These are phyloP conservation scores for Besnoitia besnoiti DNA, from an alignment of 169 alveolate species.

Conservation along the genomic window DNA sequence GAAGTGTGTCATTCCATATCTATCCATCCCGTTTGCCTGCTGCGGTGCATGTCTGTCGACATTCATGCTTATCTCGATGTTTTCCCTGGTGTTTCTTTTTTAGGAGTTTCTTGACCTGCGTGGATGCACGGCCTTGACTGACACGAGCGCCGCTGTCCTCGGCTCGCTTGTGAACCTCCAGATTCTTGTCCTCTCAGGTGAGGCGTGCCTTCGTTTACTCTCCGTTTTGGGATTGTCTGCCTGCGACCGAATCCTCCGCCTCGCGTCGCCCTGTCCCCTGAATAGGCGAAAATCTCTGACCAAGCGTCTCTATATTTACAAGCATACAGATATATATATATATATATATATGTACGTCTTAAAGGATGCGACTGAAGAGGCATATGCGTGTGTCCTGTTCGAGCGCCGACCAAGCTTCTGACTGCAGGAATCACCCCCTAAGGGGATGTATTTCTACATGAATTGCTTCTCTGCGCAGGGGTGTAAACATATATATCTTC, in stretches of 20 bases:
- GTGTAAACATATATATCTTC: no score
- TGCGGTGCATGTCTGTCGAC: background rate
- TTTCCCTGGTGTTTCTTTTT: background rate
- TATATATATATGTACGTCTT: background rate
- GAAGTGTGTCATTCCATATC: background rate
- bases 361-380: background rate
- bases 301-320: background rate
- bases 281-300: background rate
- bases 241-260: background rate
- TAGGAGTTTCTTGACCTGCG: conserved; percentile 68
- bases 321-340: background rate
- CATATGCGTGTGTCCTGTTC: no score
- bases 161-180: conserved; percentile 55
- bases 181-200: conserved; percentile 62
- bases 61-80: background rate
- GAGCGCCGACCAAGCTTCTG: no score
- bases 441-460: no score
- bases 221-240: background rate
- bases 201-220: background rate
- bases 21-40: background rate
- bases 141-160: conserved; percentile 57
- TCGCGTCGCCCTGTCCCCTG: background rate
- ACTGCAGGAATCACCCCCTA: no score
- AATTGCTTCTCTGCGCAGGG: no score
- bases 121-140: conserved; percentile 50